Conservation (phyloP, 805 yeast genomes). For the Cyberlindnera japonica region DNA sequence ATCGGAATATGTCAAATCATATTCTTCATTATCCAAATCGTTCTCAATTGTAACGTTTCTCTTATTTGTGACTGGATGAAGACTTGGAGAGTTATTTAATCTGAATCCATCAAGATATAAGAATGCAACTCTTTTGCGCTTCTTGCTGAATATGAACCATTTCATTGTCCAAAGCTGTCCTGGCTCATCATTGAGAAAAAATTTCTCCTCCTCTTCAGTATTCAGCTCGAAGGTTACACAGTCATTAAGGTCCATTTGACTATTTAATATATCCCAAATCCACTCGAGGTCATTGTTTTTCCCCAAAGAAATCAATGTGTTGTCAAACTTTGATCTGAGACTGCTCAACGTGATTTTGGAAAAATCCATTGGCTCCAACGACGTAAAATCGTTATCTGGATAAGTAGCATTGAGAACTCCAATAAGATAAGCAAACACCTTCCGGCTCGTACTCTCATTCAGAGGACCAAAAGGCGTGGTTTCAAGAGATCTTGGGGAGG, state of each 20-base stretch:
- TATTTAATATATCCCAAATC: conserved; percentile 86
- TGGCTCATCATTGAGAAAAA: conserved; percentile 24
- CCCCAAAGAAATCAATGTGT: conserved; percentile 66
- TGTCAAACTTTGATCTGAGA: conserved; percentile 67
- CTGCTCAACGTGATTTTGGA: conserved; percentile 45
- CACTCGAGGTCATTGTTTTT: conserved; percentile 48
- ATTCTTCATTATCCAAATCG: conserved; percentile 40
- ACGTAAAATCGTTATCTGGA: conserved; percentile 93
- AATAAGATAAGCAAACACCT: conserved; percentile 85
- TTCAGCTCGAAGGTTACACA: conserved; percentile 63
- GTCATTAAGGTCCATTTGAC: conserved; percentile 62
- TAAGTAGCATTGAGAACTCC: conserved; percentile 88
- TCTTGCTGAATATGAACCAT: conserved; percentile 91
- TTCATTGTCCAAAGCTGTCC: conserved; percentile 47
- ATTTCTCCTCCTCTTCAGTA: conserved; percentile 32
- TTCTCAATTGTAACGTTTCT: conserved; percentile 35
- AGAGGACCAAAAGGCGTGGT: conserved; percentile 87
- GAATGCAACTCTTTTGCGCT: conserved; percentile 87
- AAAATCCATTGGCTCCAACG: conserved; percentile 76
- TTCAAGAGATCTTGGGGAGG: conserved; percentile 17
- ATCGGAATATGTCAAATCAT: conserved; percentile 41
- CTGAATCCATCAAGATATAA: conserved; percentile 62
- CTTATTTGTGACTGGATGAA: conserved; percentile 28
- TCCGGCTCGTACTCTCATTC: conserved; percentile 77
- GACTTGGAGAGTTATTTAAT: conserved; percentile 35